phyloP scores from a whole-genome alignment of 257 asterid genomes.

The Paulownia fortunei region DNA sequence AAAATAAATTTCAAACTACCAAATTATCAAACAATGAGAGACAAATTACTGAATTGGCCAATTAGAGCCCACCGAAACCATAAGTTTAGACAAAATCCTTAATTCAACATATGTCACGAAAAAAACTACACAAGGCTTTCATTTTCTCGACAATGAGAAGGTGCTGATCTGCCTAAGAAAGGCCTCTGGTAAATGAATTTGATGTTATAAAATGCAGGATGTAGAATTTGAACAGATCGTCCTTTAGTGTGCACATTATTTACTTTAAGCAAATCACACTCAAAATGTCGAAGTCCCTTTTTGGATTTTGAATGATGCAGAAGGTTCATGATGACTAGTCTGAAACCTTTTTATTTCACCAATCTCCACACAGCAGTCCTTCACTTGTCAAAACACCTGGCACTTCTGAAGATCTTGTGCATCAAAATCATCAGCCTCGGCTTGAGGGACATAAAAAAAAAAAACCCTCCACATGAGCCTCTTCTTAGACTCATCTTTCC shows the following conservation, averaged over 20 bases:
- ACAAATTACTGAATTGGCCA: not conserved
- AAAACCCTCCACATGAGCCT: too few relatives aligned
- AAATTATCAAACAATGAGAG: not conserved
- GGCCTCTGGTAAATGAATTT: not conserved
- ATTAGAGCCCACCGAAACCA: not conserved
- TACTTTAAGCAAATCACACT: too few relatives aligned
- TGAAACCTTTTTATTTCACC: not conserved
- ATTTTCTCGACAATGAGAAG: not conserved
- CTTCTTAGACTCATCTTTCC: too few relatives aligned
- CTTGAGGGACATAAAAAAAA: too few relatives aligned
- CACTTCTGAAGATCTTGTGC: too few relatives aligned
- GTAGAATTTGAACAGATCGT: too few relatives aligned
- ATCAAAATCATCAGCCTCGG: too few relatives aligned
- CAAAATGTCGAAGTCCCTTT: too few relatives aligned
- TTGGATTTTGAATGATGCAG: too few relatives aligned
- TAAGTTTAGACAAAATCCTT: not conserved
- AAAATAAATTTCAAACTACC: not conserved
- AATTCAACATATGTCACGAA: not conserved
- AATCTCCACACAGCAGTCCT: not conserved
- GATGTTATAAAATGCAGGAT: too few relatives aligned
- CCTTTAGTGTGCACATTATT: too few relatives aligned
- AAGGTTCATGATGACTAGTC: not conserved
- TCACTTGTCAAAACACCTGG: not conserved
- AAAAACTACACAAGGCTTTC: not conserved
- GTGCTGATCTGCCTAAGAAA: not conserved